phyloP scores from a whole-genome alignment of 768 basidiomycete species.

The Podaxis mareebaensis region DNA sequence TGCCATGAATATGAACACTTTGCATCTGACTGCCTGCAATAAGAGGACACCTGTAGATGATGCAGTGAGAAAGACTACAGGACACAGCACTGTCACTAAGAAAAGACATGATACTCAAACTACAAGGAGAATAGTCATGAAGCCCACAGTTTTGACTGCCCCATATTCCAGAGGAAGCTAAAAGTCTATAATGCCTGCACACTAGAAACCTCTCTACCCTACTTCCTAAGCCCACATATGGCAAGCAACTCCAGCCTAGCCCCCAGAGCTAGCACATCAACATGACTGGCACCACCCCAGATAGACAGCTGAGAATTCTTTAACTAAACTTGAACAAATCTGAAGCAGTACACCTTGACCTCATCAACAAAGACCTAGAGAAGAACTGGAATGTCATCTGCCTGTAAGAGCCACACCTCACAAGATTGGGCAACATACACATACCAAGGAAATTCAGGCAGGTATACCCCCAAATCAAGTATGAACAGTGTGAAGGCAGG shows the following conservation, averaged over 20 bases:
- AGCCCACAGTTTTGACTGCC: neutral
- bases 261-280: neutral
- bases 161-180: neutral
- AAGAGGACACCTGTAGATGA: neutral
- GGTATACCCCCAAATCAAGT: no score
- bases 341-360: conserved; percentile 15
- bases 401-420: conserved; percentile 39
- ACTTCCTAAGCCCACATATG: no score
- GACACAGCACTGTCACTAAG: neutral
- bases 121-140: conserved; percentile 5
- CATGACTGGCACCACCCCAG: neutral
- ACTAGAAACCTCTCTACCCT: no score
- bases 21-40: neutral
- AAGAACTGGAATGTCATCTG: conserved; percentile 31
- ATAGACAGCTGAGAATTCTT: conserved; percentile 16
- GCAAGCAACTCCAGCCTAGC: no score
- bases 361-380: conserved; percentile 15
- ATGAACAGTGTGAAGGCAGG: no score
- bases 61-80: neutral
- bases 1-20: neutral
- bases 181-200: no score
- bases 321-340: conserved; percentile 17
- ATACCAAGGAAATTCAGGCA: no score
- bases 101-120: neutral
- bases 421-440: no score